These are phyloP conservation scores for Aspergillus homomorphus DNA, from an alignment of 495 filamentous ascomycete genomes.

Conservation along the genomic window DNA sequence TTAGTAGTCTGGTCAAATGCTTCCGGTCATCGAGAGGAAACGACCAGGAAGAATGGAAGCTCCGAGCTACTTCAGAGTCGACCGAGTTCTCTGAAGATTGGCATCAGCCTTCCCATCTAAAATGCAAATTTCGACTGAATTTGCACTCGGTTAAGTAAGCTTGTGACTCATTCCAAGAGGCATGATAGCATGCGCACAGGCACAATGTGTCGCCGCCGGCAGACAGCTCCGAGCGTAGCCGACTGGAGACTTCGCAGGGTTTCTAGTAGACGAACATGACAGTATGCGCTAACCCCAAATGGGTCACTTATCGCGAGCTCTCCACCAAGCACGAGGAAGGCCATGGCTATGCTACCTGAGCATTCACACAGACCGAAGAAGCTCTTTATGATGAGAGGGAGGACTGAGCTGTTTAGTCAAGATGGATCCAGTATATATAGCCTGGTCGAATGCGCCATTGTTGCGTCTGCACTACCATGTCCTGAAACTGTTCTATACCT, in stretches of 20 bases:
- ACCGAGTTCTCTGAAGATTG: too few relatives aligned
- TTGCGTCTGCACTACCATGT: neutral
- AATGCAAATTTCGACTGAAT: too few relatives aligned
- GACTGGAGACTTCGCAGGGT: neutral
- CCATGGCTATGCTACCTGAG: slow-evolving; percentile 11
- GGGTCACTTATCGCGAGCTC: slow-evolving; percentile 33
- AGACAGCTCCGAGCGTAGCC: neutral
- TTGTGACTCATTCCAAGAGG: too few relatives aligned
- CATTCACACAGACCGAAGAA: neutral
- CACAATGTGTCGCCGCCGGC: too few relatives aligned
- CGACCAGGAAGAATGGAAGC: too few relatives aligned
- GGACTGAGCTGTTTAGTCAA: neutral
- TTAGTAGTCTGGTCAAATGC: too few relatives aligned
- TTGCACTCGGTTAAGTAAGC: too few relatives aligned
- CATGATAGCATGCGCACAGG: too few relatives aligned
- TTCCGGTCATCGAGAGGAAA: too few relatives aligned
- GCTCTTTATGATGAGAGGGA: slow-evolving; percentile 1
- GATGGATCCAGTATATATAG: neutral
- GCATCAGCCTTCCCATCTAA: too few relatives aligned
- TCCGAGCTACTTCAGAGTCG: too few relatives aligned
- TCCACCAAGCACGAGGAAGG: slow-evolving; percentile 13
- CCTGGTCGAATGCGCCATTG: neutral
- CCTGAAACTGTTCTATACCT: neutral
- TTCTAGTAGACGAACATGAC: neutral
- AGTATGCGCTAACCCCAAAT: slow-evolving; percentile 32